Evolutionary conservation across 768 basidiomycete species (phyloP).

Genomic region (Rhizopogon roseolus): DNA sequence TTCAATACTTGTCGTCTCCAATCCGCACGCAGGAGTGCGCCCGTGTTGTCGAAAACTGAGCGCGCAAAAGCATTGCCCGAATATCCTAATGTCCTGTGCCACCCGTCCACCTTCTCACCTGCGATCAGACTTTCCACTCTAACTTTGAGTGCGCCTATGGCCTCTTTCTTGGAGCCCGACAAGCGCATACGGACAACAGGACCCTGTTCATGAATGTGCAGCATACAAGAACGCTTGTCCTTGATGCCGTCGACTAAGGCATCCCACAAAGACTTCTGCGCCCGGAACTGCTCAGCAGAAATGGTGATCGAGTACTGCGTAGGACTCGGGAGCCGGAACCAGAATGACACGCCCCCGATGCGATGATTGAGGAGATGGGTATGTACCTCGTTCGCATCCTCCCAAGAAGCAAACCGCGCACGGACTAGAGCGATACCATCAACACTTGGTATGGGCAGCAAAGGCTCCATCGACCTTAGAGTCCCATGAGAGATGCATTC

Average conservation of each 20-base stretch:
- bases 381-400: slow-evolving; percentile 38
- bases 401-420: slow-evolving; percentile 45
- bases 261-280: slow-evolving; percentile 48
- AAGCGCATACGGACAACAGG: slow-evolving; percentile 36
- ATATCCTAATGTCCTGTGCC: slow-evolving; percentile 42
- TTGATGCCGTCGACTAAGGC: slow-evolving; percentile 31
- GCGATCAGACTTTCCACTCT: slow-evolving; percentile 49
- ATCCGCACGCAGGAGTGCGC: slow-evolving; percentile 42
- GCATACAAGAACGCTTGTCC: slow-evolving; percentile 30
- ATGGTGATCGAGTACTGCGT: slow-evolving; percentile 48
- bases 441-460: slow-evolving; percentile 10
- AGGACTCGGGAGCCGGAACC: slow-evolving; percentile 41
- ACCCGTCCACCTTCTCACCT: slow-evolving; percentile 45
- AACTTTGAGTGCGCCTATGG: slow-evolving; percentile 54
- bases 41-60: slow-evolving; percentile 29
- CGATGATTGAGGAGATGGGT: slow-evolving; percentile 29
- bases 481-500: slow-evolving; percentile 11
- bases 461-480: slow-evolving; percentile 22
- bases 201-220: slow-evolving; percentile 23
- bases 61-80: slow-evolving; percentile 28
- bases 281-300: slow-evolving; percentile 42
- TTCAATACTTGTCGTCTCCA: slow-evolving; percentile 40
- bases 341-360: slow-evolving; percentile 27
- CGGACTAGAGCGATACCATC: slow-evolving; percentile 32
- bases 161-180: slow-evolving; percentile 47